phyloP scores from a whole-genome alignment of 257 asterid genomes.

The Solanum virginianum region DNA sequence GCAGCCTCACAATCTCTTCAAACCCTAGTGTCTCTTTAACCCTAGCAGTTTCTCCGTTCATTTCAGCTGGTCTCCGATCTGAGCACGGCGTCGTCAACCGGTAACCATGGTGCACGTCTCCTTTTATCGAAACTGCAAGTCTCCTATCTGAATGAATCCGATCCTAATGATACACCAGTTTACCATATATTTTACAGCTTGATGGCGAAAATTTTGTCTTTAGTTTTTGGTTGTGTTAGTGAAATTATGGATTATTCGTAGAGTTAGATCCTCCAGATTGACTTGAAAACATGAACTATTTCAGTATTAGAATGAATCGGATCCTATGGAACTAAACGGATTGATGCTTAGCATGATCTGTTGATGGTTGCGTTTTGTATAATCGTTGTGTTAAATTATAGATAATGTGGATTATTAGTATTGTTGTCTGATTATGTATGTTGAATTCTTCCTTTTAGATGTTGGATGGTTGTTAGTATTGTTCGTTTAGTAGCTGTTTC shows the following conservation, averaged over 20 bases:
- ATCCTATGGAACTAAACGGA: background rate
- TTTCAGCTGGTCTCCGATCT: background rate
- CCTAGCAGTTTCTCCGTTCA: background rate
- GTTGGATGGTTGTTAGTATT: background rate
- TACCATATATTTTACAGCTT: too few relatives aligned
- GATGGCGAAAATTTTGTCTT: background rate
- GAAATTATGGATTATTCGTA: too few relatives aligned
- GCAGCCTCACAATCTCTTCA: background rate
- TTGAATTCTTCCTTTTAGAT: background rate
- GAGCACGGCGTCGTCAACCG: background rate
- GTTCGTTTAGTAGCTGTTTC: background rate
- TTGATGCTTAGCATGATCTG: background rate
- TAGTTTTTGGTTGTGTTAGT: too few relatives aligned
- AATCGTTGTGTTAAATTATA: background rate
- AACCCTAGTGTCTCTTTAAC: background rate
- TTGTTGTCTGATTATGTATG: background rate
- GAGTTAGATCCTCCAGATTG: background rate
- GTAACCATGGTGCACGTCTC: conserved; percentile 23
- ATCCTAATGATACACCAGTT: too few relatives aligned
- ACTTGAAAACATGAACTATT: background rate
- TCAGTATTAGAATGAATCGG: background rate
- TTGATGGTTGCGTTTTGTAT: background rate
- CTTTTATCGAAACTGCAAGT: conserved; percentile 31
- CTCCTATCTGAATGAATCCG: background rate
- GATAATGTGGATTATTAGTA: background rate